Evolutionary conservation across 768 basidiomycete species (phyloP).

Genomic region (Cytidiella melzeri): DNA sequence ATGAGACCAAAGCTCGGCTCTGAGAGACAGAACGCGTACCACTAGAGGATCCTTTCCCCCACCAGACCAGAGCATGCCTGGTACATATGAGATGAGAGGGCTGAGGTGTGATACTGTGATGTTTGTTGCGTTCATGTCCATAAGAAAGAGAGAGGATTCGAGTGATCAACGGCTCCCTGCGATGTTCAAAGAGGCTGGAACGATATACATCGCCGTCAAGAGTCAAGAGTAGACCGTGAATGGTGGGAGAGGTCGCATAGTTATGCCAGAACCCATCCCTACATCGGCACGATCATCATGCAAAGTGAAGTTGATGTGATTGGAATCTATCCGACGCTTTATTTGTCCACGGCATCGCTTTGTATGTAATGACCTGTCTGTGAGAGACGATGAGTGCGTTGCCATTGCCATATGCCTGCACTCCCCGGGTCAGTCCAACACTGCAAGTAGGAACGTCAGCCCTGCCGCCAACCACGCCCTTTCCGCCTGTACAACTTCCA

Average conservation of each 20-base stretch:
- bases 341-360: too few relatives aligned
- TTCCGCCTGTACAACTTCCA: too few relatives aligned
- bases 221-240: neutral
- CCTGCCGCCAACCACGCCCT: too few relatives aligned
- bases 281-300: too few relatives aligned
- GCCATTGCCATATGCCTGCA: too few relatives aligned
- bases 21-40: neutral
- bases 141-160: neutral
- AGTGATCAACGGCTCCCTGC: neutral
- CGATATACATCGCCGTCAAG: neutral
- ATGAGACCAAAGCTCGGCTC: neutral
- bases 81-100: constrained; percentile 3
- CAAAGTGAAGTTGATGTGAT: too few relatives aligned
- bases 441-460: too few relatives aligned
- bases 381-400: too few relatives aligned
- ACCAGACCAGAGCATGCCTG: neutral
- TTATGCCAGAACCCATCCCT: too few relatives aligned
- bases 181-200: neutral
- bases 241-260: neutral
- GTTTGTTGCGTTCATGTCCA: neutral
- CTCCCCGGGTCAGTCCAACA: too few relatives aligned
- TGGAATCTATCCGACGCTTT: too few relatives aligned
- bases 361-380: too few relatives aligned
- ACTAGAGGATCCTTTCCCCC: neutral
- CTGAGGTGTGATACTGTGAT: constrained; percentile 6